phyloP scores from a whole-genome alignment of 371 early-diverging fungal species.

The Mortierella sp. region DNA sequence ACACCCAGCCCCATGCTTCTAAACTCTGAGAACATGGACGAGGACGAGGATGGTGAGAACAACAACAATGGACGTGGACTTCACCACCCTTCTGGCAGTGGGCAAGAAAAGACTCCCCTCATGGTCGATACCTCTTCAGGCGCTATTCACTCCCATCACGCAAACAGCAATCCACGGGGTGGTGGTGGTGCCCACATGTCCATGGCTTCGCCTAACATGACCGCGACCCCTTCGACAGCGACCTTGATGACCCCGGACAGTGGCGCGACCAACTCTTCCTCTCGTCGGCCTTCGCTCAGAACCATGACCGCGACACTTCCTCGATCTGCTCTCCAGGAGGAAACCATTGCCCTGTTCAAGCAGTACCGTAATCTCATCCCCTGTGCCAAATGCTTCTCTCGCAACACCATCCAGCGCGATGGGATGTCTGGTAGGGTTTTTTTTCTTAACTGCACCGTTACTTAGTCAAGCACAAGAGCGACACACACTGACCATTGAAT shows the following conservation, averaged over 20 bases:
- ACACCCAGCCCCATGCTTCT: neutral
- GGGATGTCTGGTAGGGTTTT: conserved; percentile 51
- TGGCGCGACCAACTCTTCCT: conserved; percentile 23
- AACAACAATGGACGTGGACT: neutral
- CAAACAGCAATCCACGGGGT: neutral
- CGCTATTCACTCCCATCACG: neutral
- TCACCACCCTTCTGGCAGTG: neutral
- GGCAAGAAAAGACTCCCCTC: conserved; percentile 1
- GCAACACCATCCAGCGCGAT: conserved; percentile 57
- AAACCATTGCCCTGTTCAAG: conserved; percentile 50
- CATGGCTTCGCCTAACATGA: conserved; percentile 17
- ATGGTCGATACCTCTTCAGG: conserved; percentile 31
- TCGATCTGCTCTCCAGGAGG: conserved; percentile 47
- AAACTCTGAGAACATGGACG: conserved; percentile 17
- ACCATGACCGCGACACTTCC: conserved; percentile 48
- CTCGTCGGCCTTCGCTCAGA: conserved; percentile 38
- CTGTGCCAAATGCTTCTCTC: conserved; percentile 50
- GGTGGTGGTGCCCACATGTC: neutral
- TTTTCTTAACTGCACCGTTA: neutral
- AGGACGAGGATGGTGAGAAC: neutral
- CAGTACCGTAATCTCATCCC: conserved; percentile 46
- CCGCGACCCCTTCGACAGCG: conserved; percentile 25
- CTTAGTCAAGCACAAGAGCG: neutral
- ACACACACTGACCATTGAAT: neutral
- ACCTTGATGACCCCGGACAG: conserved; percentile 28